Evolutionary conservation across 2,329 filamentous ascomycete genomes (phyloP), one percentile per base, ranked within the genome.

Genomic region (Zalaria sp.): DNA sequence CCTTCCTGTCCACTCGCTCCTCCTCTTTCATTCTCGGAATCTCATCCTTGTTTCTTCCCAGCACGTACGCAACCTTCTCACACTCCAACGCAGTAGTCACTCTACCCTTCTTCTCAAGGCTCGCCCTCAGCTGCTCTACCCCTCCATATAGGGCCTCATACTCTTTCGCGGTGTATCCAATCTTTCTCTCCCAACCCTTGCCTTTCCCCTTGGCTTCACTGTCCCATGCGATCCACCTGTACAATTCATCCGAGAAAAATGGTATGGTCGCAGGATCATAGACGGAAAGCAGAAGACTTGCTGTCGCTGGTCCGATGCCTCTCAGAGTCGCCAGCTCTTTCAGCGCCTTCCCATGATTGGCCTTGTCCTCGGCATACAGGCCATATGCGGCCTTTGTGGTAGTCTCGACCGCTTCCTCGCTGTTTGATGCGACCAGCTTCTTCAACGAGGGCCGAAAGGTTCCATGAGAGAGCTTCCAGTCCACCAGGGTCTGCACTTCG

Each of bases 231-330:
- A 81, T 61, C 82, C 82, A 89, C 49, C 78, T 72, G 54, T 79
- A 89, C 3, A 79, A 69, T 59, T 91, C 84, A 53, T 93, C 85
- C 2, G 79, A 82, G 61, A 89, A 89, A 66, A 89, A 89, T 2
- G 83, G 71, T 38, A 79, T 67, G 8, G 62, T 60, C 0, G 65
- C 58, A 0, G 79, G 71, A 45, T 77, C 70, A 48, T 77, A 72
- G 4, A 81, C 73, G 4, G 79, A 73, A 3, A 91, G 68, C 1
- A 89, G 62, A 28, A 91, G 71, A 1, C 81, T 84, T 0, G 82
- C 83, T 1, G 83, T 89, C 5, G 84, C 84, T 1, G 84, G 83
- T 0, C 84, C 84, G 46, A 93, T 75, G 29, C 84, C 84, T 47
- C 69, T 79, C n/a, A 91, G 64, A 42, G 67, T 67, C 1, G 67